phyloP scores from a whole-genome alignment of 768 basidiomycete genomes.

The Steccherinum ochraceum region DNA sequence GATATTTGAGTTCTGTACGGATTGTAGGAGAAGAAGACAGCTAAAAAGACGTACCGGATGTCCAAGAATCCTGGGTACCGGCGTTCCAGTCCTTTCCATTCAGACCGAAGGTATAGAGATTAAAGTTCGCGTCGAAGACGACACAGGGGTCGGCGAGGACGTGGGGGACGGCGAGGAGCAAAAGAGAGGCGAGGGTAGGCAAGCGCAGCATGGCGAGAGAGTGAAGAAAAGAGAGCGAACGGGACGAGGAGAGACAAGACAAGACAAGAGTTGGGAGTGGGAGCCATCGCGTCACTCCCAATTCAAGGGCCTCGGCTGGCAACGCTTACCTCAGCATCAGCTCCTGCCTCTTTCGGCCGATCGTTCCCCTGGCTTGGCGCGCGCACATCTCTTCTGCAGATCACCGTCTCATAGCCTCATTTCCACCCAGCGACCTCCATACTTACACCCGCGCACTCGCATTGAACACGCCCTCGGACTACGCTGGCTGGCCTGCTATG shows the following conservation, averaged over 20 bases:
- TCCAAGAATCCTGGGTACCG: constrained; percentile 67
- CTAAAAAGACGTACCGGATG: constrained; percentile 33
- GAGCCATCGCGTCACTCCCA: too few species aligned
- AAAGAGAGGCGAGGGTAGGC: constrained; percentile 50
- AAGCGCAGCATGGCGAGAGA: constrained; percentile 26
- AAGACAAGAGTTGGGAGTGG: too few species aligned
- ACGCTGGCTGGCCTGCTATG: constrained; percentile 6
- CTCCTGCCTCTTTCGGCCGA: too few species aligned
- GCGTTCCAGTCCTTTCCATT: constrained; percentile 81
- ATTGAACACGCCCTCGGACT: too few species aligned
- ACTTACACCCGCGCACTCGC: too few species aligned
- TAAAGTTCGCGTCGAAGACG: constrained; percentile 75
- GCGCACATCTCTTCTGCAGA: too few species aligned
- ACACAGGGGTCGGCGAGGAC: constrained; percentile 53
- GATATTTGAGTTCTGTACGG: constrained; percentile 1
- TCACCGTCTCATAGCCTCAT: too few species aligned
- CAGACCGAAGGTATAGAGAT: constrained; percentile 82
- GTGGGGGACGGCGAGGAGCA: constrained; percentile 30
- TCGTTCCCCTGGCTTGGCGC: too few species aligned
- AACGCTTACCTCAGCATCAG: too few species aligned
- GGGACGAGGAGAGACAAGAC: neutral
- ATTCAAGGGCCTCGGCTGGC: too few species aligned
- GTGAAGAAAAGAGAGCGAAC: neutral
- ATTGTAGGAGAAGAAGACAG: constrained; percentile 8
- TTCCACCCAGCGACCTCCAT: neutral